These are phyloP conservation scores for Phytophthora chlamydospora DNA, from an alignment of 352 stramenopile genomes.

Conservation along the genomic window DNA sequence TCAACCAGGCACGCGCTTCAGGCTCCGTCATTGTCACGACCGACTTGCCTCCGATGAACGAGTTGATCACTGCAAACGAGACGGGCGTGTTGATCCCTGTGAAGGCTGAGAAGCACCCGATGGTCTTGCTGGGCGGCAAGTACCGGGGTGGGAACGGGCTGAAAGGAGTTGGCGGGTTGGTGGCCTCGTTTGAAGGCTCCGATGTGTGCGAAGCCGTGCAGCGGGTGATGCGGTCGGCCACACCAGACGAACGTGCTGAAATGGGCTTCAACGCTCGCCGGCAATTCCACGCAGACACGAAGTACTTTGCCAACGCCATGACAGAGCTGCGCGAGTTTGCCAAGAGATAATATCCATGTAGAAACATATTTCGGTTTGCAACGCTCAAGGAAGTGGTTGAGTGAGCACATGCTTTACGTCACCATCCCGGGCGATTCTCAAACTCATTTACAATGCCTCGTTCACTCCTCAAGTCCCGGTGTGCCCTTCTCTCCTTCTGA, in stretches of 20 bases:
- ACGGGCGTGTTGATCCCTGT: slow-evolving; percentile 31
- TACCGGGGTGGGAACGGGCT: slow-evolving; percentile 35
- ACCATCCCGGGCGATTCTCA: slow-evolving; percentile 17
- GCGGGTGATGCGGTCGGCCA: slow-evolving; percentile 33
- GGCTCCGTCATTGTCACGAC: slow-evolving; percentile 59
- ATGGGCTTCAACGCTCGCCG: slow-evolving; percentile 42
- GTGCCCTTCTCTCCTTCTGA: not conserved
- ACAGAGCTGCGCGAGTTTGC: slow-evolving; percentile 35
- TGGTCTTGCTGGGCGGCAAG: slow-evolving; percentile 38
- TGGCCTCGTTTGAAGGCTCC: slow-evolving; percentile 30
- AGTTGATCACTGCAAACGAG: slow-evolving; percentile 42
- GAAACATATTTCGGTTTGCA: not conserved
- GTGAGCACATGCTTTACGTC: slow-evolving; percentile 4
- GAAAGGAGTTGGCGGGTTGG: slow-evolving; percentile 24
- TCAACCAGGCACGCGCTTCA: slow-evolving; percentile 67
- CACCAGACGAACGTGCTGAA: slow-evolving; percentile 30
- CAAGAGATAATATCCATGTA: slow-evolving; percentile 13
- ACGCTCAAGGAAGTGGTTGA: slow-evolving; percentile 17
- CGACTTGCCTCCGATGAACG: slow-evolving; percentile 71
- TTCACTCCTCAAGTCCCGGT: slow-evolving; percentile 4
- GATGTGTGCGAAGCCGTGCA: slow-evolving; percentile 36
- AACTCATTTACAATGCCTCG: slow-evolving; percentile 2
- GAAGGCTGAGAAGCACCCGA: slow-evolving; percentile 19
- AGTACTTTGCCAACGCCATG: slow-evolving; percentile 55
- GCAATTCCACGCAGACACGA: slow-evolving; percentile 56